A percentile compares a stretch with the other conserved stretches of the same genome.
Evolutionary conservation across 2,329 filamentous ascomycete species (phyloP).

Genomic region (Arthrinium puccinioides): DNA sequence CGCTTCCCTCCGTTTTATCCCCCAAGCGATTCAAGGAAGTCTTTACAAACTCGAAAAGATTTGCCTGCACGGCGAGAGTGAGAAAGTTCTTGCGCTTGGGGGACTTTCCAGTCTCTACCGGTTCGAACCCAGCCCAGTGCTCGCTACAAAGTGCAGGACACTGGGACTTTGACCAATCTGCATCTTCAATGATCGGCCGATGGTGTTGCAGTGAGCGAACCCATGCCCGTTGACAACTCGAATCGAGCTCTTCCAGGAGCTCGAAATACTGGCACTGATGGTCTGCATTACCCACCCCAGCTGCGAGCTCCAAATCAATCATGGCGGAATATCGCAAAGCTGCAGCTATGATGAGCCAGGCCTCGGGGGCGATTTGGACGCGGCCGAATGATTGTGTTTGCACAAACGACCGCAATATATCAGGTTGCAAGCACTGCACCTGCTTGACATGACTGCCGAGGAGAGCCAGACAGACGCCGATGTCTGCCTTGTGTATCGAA

Average conservation of each 20-base stretch:
- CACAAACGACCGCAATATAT: background rate
- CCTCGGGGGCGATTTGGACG: conserved; percentile 11
- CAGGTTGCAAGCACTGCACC: background rate
- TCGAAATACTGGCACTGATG: conserved; percentile 13
- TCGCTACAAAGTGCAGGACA: conserved; percentile 15
- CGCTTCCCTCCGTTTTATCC: background rate
- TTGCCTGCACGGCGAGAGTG: conserved; percentile 21
- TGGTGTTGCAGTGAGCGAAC: conserved; percentile 6
- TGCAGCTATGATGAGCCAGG: conserved; percentile 22
- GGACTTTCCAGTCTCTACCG: conserved; percentile 24
- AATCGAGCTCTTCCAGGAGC: conserved; percentile 21
- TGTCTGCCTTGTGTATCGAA: background rate
- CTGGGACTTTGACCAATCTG: conserved; percentile 9
- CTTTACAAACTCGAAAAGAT: conserved; percentile 16
- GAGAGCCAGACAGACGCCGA: background rate
- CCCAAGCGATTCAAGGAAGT: conserved; percentile 11
- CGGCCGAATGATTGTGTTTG: background rate
- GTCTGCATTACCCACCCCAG: background rate
- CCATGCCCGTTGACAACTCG: conserved; percentile 19
- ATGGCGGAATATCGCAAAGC: conserved; percentile 20
- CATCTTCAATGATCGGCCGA: conserved; percentile 7
- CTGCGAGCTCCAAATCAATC: conserved; percentile 13
- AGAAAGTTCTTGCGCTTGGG: conserved; percentile 22
- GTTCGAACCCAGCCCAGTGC: conserved; percentile 23
- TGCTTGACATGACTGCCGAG: background rate